Evolutionary conservation across 1,284 basidiomycete species (phyloP).

Genomic region (Athelia psychrophila): DNA sequence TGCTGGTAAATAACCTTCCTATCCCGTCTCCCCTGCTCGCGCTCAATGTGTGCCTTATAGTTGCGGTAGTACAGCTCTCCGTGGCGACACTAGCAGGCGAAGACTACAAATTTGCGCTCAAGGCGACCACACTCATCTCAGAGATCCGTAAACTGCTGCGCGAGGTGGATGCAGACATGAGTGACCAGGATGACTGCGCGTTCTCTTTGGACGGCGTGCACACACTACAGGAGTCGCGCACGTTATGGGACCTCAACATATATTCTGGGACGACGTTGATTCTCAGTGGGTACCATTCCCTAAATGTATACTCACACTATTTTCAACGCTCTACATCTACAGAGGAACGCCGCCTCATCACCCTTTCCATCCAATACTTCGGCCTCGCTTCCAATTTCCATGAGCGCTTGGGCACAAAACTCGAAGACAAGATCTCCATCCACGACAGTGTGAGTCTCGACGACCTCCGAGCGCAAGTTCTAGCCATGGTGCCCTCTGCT

Average conservation of each 20-base stretch:
- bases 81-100: neutral
- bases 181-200: neutral
- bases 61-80: neutral
- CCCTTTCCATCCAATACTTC: neutral
- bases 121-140: neutral
- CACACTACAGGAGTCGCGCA: neutral
- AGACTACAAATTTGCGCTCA: neutral
- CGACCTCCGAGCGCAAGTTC: neutral
- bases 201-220: neutral
- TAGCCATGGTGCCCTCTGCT: too few species aligned
- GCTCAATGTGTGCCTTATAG: too few species aligned
- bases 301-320: too few species aligned
- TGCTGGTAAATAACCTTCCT: neutral
- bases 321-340: neutral
- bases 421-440: neutral
- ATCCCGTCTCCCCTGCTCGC: neutral
- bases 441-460: neutral
- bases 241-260: neutral
- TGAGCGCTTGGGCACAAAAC: neutral
- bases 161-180: neutral
- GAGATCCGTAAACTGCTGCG: neutral
- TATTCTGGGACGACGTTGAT: neutral
- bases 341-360: neutral
- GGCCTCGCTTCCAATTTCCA: neutral
- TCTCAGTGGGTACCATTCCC: too few species aligned